These are phyloP conservation scores for Logfia minima DNA, from an alignment of 129 eudicot species.

Conservation along the genomic window DNA sequence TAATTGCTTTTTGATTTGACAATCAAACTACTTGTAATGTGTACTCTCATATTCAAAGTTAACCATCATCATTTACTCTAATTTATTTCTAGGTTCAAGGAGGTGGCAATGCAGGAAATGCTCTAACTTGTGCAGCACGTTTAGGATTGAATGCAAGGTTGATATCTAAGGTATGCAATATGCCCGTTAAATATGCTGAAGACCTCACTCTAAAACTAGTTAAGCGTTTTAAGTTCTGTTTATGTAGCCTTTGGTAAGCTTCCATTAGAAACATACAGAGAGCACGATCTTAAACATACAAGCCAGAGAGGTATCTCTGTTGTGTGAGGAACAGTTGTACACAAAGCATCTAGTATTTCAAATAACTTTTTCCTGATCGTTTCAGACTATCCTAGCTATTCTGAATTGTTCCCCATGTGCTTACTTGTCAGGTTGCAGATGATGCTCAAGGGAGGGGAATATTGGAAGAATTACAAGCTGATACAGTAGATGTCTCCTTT, in stretches of 20 bases:
- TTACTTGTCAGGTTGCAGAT: conserved; percentile 63
- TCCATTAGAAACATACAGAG: neutral
- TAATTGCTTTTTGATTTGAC: neutral
- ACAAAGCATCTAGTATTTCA: neutral
- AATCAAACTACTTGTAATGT: neutral
- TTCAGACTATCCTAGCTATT: conserved; percentile 11
- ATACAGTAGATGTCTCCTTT: conserved; percentile 82
- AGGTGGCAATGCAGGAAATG: conserved; percentile 96
- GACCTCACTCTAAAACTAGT: neutral
- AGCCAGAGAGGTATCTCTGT: neutral
- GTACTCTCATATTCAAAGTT: neutral
- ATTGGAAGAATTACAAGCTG: conserved; percentile 80
- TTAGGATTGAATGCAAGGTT: conserved; percentile 76
- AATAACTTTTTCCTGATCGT: neutral
- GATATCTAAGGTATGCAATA: conserved; percentile 67
- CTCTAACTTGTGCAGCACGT: conserved; percentile 93
- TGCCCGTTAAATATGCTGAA: conserved; percentile 10
- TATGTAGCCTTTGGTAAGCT: neutral
- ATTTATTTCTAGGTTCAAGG: conserved; percentile 71
- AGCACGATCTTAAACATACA: too few species aligned
- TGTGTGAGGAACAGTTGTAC: neutral
- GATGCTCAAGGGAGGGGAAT: conserved; percentile 82
- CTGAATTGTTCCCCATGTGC: conserved; percentile 1
- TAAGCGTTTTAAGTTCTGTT: conserved; percentile 18
- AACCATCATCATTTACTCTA: conserved; percentile 12